A percentile compares a stretch with the other conserved stretches of the same genome.
Evolutionary conservation across 2,329 filamentous ascomycete species (phyloP).

Genomic region (Lachnellula subtilissima): DNA sequence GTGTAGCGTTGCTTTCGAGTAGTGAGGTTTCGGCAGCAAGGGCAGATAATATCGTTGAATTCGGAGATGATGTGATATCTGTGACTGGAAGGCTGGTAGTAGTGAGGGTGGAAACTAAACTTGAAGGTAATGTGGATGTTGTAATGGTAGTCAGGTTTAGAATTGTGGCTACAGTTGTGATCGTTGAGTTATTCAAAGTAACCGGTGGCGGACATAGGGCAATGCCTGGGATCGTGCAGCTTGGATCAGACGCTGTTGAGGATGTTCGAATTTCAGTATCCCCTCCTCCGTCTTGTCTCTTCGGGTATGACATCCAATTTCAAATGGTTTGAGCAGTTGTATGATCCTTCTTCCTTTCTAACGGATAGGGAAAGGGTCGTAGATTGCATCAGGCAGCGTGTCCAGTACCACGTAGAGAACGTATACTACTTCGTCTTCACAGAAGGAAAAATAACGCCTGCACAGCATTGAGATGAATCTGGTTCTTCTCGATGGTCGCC

Average conservation of each 20-base stretch:
- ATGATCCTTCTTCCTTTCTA: too few species aligned
- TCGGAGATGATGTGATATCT: background rate
- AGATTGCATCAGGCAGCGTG: conserved; percentile 1
- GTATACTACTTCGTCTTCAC: background rate
- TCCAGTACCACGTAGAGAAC: background rate
- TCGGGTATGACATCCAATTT: conserved; percentile 2
- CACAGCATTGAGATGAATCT: background rate
- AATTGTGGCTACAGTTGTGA: conserved; percentile 1
- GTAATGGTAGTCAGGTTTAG: background rate
- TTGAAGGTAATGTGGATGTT: background rate
- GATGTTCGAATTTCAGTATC: background rate
- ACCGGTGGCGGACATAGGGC: background rate
- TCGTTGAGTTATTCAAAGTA: background rate
- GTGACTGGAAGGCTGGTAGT: background rate
- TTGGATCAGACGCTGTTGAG: background rate
- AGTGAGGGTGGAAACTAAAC: background rate
- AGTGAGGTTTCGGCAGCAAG: conserved; percentile 1
- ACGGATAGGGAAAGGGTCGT: background rate
- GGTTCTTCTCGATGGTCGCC: background rate
- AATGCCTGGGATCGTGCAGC: background rate
- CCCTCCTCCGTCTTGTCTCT: background rate
- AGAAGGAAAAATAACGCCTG: background rate
- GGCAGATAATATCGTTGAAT: background rate
- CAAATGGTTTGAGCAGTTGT: background rate
- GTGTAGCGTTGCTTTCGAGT: background rate